Evolutionary conservation across 805 yeast species (phyloP), one percentile per base, ranked within the genome.

Genomic region (Debaryomyces hansenii): DNA sequence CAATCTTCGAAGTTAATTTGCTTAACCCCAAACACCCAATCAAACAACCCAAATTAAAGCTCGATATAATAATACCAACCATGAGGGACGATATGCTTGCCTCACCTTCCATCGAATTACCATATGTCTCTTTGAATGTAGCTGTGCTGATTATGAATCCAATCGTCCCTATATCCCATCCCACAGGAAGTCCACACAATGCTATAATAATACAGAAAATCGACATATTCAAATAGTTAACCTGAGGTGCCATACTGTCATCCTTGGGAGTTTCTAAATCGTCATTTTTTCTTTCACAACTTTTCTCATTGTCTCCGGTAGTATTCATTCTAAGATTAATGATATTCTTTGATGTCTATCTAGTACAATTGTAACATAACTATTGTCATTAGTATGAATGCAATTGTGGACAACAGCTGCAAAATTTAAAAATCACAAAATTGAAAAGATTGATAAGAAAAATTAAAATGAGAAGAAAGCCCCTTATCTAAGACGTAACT

Each of bases 151-250:
- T 29, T 18, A 55, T 37, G 28, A 52, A 45, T 2, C 59, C 58
- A 5, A 54, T 51, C 8, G 63, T 56, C 6, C 62, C 65, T 24
- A 60, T 57, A 40, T 60, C 66, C 66, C 64, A 61, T 1, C 67
- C 66, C 4, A 60, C 37, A 8, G 61, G 58, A 28, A 62, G 54
- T 14, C 60, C 58, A 15, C 56, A 40, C n/a, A 55, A 45, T 2
- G 60, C 45, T 20, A 48, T 20, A 5, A 45, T 42, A 27, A 45
- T 33, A 28, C 54, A 50, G 12, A 12, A 54, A 20, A 28, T 50
- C 40, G 31, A 42, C 15, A 36, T 49, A 14, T 11, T 31, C 16
- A 31, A 12, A 31, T 31, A 31, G 42, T 24, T 44, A 29, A 3
- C 39, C 12, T n/a, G 44, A 29, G 4, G 44, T 21, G 18, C 34